Percentiles rank a stretch among this genome's conserved stretches.
Evolutionary conservation across 106 monocot species (phyloP).

Genomic region (Acorus calamus): DNA sequence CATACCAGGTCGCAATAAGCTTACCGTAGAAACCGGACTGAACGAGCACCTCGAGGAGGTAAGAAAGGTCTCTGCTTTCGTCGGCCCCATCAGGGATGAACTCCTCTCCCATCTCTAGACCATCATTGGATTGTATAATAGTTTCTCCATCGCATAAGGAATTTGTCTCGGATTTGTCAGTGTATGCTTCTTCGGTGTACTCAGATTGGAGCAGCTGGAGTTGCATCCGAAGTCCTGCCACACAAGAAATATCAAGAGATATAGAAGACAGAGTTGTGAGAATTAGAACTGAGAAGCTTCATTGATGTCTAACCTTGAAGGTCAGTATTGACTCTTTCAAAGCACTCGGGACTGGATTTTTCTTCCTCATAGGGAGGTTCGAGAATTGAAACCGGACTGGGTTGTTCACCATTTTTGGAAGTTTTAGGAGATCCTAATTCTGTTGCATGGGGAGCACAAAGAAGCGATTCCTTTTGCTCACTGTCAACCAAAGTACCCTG

Average conservation of each 20-base stretch:
- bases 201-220: conserved; percentile 42
- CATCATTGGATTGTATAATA: neutral
- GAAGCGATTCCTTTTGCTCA: conserved; percentile 10
- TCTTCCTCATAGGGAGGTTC: conserved; percentile 34
- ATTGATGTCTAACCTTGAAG: conserved; percentile 30
- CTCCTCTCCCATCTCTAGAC: conserved; percentile 1
- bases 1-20: conserved; percentile 20
- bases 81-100: conserved; percentile 27
- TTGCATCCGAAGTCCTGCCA: conserved; percentile 30
- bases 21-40: conserved; percentile 29
- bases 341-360: conserved; percentile 25
- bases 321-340: conserved; percentile 32
- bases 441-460: neutral
- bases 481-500: conserved; percentile 14
- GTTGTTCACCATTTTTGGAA: conserved; percentile 31
- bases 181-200: conserved; percentile 9
- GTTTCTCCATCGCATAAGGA: conserved; percentile 17
- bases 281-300: neutral
- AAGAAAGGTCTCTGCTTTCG: conserved; percentile 59
- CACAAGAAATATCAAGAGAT: neutral
- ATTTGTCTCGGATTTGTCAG: conserved; percentile 10
- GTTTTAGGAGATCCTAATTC: conserved; percentile 9
- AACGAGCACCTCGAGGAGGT: conserved; percentile 52
- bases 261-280: neutral
- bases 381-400: conserved; percentile 50